These are phyloP conservation scores for Dalbergia oliveri DNA, from an alignment of 306 rosid genomes.

Conservation along the genomic window DNA sequence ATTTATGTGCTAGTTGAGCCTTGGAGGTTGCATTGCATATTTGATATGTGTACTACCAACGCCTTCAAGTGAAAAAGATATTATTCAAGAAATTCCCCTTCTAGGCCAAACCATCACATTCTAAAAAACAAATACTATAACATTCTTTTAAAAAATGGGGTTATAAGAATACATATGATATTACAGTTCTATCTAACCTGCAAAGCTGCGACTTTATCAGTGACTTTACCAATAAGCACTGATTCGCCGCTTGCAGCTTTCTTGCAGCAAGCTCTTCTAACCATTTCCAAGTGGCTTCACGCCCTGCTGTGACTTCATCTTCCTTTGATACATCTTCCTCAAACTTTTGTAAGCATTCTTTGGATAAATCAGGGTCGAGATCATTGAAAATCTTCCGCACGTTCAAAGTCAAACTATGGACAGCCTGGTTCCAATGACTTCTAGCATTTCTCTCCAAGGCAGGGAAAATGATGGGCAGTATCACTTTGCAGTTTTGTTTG, in stretches of 20 bases:
- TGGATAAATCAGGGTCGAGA: slow-evolving; percentile 69
- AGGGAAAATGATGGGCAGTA: slow-evolving; percentile 80
- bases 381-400: slow-evolving; percentile 76
- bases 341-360: slow-evolving; percentile 71
- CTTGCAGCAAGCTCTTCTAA: slow-evolving; percentile 71
- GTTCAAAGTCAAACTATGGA: slow-evolving; percentile 77
- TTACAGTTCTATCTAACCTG: slow-evolving; percentile 53
- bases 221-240: slow-evolving; percentile 47
- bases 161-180: slow-evolving; percentile 49
- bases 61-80: slow-evolving; percentile 47
- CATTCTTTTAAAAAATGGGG: slow-evolving; percentile 52
- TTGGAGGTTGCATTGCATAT: slow-evolving; percentile 38
- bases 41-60: slow-evolving; percentile 46
- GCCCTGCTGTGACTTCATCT: slow-evolving; percentile 56
- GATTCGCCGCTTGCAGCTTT: slow-evolving; percentile 64
- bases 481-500: slow-evolving; percentile 71
- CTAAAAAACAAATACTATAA: slow-evolving; percentile 45
- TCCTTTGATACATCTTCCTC: slow-evolving; percentile 66
- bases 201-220: slow-evolving; percentile 34
- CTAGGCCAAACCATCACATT: slow-evolving; percentile 52
- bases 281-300: slow-evolving; percentile 76
- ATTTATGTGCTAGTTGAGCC: slow-evolving; percentile 38
- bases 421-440: slow-evolving; percentile 89
- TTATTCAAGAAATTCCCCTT: slow-evolving; percentile 45
- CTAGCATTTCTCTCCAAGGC: slow-evolving; percentile 78